Conservation (phyloP, 805 yeast genomes). For the Jamesozyma gamospora region DNA sequence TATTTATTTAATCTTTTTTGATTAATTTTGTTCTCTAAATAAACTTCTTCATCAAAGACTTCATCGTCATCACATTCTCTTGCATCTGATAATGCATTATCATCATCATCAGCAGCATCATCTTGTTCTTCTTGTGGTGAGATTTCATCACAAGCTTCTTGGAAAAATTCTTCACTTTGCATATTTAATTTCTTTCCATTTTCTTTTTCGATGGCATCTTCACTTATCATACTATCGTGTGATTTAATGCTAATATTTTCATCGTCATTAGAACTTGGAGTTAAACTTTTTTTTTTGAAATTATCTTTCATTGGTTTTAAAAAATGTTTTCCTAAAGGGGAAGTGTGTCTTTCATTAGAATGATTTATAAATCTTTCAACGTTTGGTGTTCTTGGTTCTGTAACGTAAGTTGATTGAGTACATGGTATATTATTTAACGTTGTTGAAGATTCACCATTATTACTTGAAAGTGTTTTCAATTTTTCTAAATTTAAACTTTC, state of each 20-base stretch:
- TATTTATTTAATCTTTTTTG: slow-evolving; percentile 4
- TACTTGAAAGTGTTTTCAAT: neutral
- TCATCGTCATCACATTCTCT: neutral
- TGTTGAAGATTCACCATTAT: neutral
- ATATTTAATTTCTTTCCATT: neutral
- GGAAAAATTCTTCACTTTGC: neutral
- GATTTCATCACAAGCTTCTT: neutral
- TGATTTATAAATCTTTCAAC: too few species aligned
- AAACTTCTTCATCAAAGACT: slow-evolving; percentile 1
- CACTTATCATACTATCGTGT: too few species aligned
- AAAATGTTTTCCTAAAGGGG: too few species aligned
- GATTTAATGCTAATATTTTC: too few species aligned
- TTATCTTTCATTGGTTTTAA: too few species aligned
- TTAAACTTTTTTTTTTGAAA: too few species aligned
- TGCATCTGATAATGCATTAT: neutral
- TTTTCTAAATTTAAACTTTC: neutral
- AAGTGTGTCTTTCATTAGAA: too few species aligned
- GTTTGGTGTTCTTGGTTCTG: too few species aligned
- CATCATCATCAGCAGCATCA: neutral
- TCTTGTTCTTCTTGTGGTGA: neutral
- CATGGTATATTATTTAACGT: neutral
- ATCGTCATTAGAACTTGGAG: too few species aligned
- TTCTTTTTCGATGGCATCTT: neutral
- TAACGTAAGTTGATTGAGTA: too few species aligned
- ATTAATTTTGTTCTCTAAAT: slow-evolving; percentile 3